Conservation (phyloP, 805 yeast genomes). For the Kuraishia floccosa region DNA sequence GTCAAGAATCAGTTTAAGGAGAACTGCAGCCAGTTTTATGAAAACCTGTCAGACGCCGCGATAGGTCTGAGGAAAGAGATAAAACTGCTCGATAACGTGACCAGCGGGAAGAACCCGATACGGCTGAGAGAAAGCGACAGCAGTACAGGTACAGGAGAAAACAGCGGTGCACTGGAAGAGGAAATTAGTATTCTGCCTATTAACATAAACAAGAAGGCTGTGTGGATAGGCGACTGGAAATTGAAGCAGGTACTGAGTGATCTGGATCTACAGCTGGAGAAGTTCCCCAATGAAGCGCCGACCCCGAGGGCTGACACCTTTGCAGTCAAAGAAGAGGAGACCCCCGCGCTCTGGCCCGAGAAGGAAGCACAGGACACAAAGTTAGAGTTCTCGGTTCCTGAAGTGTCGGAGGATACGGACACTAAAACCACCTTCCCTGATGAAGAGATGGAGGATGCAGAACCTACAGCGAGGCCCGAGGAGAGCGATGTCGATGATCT, state of each 20-base stretch:
- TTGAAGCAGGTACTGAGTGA: constrained; percentile 32
- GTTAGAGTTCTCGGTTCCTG: too few species aligned
- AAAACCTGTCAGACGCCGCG: constrained; percentile 45
- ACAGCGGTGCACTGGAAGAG: constrained; percentile 5
- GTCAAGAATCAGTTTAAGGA: constrained; percentile 26
- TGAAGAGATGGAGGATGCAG: background rate
- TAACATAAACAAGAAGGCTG: constrained; percentile 58
- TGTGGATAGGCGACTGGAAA: constrained; percentile 51
- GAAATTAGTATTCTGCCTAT: constrained; percentile 55
- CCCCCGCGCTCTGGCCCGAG: too few species aligned
- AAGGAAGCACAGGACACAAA: too few species aligned
- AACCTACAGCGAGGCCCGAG: too few species aligned
- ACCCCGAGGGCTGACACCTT: too few species aligned
- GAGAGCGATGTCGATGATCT: constrained; percentile 3
- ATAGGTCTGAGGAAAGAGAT: constrained; percentile 55
- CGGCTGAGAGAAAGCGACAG: too few species aligned
- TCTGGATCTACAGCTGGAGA: constrained; percentile 11
- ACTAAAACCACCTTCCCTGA: too few species aligned
- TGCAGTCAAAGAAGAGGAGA: too few species aligned
- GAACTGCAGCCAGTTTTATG: constrained; percentile 37
- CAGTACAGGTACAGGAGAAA: constrained; percentile 3
- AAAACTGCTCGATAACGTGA: constrained; percentile 47
- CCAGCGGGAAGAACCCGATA: constrained; percentile 34
- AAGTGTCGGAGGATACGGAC: too few species aligned
- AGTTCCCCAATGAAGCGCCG: too few species aligned